Evolutionary conservation across 1,139 yeast genomes (phyloP).

Genomic region (Kodamaea plutei): DNA sequence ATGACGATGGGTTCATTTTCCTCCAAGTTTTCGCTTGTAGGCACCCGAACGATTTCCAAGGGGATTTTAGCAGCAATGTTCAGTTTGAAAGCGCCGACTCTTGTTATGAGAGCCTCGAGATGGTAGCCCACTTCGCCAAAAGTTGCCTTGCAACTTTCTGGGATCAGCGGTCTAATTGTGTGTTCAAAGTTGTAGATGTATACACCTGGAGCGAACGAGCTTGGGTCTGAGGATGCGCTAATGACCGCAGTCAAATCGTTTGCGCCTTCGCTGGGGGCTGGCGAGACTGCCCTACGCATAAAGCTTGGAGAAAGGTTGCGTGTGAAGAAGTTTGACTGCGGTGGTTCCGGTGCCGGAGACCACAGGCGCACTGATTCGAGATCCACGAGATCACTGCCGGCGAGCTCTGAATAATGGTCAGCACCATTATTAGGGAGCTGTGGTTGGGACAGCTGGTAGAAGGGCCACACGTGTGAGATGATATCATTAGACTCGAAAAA

Average conservation of each 20-base stretch:
- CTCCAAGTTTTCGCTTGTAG: constrained; percentile 74
- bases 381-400: constrained; percentile 12
- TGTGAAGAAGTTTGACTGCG: constrained; percentile 22
- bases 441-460: constrained; percentile 50
- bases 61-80: constrained; percentile 64
- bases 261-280: constrained; percentile 21
- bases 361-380: constrained; percentile 12
- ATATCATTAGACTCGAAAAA: constrained; percentile 63
- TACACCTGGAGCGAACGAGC: constrained; percentile 66
- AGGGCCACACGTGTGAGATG: constrained; percentile 88
- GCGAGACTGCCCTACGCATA: constrained; percentile 42
- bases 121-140: constrained; percentile 75
- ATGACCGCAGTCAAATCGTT: constrained; percentile 21
- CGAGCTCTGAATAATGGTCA: constrained; percentile 40
- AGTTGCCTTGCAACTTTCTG: constrained; percentile 74
- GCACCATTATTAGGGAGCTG: constrained; percentile 51
- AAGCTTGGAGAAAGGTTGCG: constrained; percentile 28
- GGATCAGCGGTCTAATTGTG: constrained; percentile 74
- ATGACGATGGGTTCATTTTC: constrained; percentile 93
- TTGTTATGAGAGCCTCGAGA: constrained; percentile 63
- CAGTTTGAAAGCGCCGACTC: constrained; percentile 83
- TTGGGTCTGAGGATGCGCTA: constrained; percentile 23
- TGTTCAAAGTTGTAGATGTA: constrained; percentile 90
- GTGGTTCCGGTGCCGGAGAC: constrained; percentile 15
- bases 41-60: constrained; percentile 67